phyloP scores from a whole-genome alignment of 1,139 yeast genomes.

The Protomyces arabidopsidicola region DNA sequence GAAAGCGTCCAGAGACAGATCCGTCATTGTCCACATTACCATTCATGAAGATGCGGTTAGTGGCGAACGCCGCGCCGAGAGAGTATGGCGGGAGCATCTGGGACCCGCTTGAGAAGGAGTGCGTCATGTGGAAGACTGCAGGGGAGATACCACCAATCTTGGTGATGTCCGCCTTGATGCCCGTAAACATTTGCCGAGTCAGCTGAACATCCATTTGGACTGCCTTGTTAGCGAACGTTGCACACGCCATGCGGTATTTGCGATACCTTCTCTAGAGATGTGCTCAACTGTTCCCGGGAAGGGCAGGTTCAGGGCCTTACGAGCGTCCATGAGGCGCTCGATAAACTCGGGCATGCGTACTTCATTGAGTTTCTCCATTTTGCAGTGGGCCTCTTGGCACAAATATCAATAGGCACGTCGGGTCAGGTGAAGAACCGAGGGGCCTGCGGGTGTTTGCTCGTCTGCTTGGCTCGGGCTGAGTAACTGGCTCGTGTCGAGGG shows the following conservation, averaged over 20 bases:
- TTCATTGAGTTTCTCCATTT: neutral
- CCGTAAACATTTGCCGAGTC: conserved; percentile 61
- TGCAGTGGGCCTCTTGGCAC: neutral
- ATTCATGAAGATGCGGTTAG: conserved; percentile 46
- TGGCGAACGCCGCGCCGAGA: conserved; percentile 82
- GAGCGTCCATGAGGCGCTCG: conserved; percentile 3
- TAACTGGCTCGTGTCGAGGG: too few relatives aligned
- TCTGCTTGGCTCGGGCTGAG: too few relatives aligned
- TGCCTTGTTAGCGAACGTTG: neutral
- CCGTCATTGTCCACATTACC: conserved; percentile 46
- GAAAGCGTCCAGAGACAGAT: conserved; percentile 81
- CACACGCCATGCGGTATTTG: too few relatives aligned
- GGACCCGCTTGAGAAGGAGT: conserved; percentile 86
- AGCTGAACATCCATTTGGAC: conserved; percentile 27
- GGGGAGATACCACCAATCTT: conserved; percentile 89
- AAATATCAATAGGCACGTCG: too few relatives aligned
- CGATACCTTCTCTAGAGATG: conserved; percentile 13
- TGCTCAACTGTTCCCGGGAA: conserved; percentile 27
- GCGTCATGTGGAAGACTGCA: conserved; percentile 87
- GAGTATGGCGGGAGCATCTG: conserved; percentile 80
- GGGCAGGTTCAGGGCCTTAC: conserved; percentile 21
- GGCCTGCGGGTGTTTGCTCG: too few relatives aligned
- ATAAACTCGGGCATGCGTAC: neutral
- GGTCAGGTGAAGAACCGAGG: too few relatives aligned
- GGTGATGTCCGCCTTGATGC: conserved; percentile 92